A percentile compares a stretch with the other conserved stretches of the same genome.
phyloP scores from a whole-genome alignment of 176 grass and related monocot species.

The Dendrocalamus sinicus region DNA sequence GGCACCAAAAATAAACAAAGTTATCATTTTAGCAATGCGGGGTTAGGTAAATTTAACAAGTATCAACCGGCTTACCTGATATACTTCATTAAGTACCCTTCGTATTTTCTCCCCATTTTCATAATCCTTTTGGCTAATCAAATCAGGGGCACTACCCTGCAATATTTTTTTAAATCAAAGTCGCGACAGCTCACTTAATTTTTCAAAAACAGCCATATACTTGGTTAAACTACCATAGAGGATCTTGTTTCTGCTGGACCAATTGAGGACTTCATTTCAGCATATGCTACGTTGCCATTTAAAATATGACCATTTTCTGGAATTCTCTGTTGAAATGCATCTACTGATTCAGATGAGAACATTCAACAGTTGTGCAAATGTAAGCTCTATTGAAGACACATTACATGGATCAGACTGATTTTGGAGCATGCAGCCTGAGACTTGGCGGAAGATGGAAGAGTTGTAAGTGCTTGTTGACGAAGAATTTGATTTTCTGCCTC shows the following conservation, averaged over 20 bases:
- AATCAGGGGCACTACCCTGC: conserved; percentile 46
- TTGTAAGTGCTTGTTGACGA: conserved; percentile 65
- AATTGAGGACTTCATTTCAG: conserved; percentile 44
- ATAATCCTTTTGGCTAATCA: conserved; percentile 58
- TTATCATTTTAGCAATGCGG: neutral
- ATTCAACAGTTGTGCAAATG: conserved; percentile 41
- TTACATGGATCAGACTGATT: conserved; percentile 70
- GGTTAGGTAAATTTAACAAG: neutral
- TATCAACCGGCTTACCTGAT: conserved; percentile 61
- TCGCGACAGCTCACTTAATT: conserved; percentile 5
- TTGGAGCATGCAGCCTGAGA: conserved; percentile 64
- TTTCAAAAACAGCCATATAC: conserved; percentile 27
- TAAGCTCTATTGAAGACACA: conserved; percentile 47
- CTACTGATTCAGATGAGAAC: conserved; percentile 50
- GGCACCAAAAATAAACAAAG: conserved; percentile 31
- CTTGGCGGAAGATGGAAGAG: conserved; percentile 56
- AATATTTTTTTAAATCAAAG: conserved; percentile 17
- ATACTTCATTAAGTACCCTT: conserved; percentile 62
- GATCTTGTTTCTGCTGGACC: conserved; percentile 33
- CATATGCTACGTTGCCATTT: conserved; percentile 67
- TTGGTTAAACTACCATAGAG: neutral
- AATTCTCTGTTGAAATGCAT: conserved; percentile 63
- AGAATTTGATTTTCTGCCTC: conserved; percentile 73
- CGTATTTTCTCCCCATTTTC: conserved; percentile 73
- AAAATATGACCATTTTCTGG: conserved; percentile 72